Conservation (phyloP, 2,329 filamentous ascomycete genomes). For the Xylaria sp. region DNA sequence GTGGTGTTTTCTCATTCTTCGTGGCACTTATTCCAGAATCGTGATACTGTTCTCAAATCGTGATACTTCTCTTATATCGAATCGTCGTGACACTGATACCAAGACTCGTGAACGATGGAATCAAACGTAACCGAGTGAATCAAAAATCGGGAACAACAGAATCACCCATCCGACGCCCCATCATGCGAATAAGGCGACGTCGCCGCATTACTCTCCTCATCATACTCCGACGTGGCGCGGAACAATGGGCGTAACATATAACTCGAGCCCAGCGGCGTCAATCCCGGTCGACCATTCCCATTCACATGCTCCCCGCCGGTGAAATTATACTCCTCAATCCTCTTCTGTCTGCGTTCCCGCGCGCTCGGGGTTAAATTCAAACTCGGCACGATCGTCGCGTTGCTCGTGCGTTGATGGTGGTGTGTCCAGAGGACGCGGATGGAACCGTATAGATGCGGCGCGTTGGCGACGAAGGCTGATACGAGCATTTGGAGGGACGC, state of each 20-base stretch:
- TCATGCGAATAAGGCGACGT: conserved; percentile 12
- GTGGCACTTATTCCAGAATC: too few relatives aligned
- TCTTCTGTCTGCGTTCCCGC: conserved; percentile 5
- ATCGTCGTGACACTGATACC: too few relatives aligned
- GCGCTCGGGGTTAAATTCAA: neutral
- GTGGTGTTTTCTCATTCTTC: too few relatives aligned
- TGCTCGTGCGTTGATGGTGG: conserved; percentile 5
- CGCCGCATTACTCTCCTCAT: conserved; percentile 13
- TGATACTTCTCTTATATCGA: too few relatives aligned
- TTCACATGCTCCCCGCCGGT: neutral
- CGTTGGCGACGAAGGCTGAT: conserved; percentile 30
- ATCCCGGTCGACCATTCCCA: too few relatives aligned
- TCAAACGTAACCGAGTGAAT: too few relatives aligned
- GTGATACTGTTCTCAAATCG: too few relatives aligned
- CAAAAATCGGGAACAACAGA: too few relatives aligned
- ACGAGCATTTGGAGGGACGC: conserved; percentile 29
- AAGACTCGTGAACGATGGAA: too few relatives aligned
- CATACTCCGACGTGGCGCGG: conserved; percentile 1
- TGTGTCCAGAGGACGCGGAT: conserved; percentile 21
- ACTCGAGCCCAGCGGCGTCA: neutral
- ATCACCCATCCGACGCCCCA: neutral
- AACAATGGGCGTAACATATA: conserved; percentile 7
- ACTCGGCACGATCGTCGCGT: neutral
- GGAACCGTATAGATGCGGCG: conserved; percentile 29
- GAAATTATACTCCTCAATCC: neutral